Conservation (phyloP, 164 flowering plant species). For the Nelumbo lutea region DNA sequence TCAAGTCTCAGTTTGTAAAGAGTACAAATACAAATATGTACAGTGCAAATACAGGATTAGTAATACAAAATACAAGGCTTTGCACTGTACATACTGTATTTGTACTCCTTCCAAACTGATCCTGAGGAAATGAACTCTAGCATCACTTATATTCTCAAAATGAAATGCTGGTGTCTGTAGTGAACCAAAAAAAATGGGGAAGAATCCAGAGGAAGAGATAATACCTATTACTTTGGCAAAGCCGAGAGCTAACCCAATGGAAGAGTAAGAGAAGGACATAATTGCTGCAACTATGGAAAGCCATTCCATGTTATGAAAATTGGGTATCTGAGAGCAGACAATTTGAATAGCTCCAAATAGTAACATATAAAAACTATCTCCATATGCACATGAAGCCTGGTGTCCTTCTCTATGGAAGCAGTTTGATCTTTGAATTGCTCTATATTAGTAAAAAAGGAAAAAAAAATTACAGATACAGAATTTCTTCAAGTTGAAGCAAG, state of each 20-base stretch:
- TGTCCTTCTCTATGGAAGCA: constrained; percentile 72
- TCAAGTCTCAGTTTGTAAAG: too few relatives aligned
- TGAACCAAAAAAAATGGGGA: background rate
- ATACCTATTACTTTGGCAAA: constrained; percentile 55
- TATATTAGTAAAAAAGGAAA: constrained; percentile 21
- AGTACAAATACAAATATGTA: too few relatives aligned
- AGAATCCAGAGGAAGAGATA: background rate
- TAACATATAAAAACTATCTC: constrained; percentile 44
- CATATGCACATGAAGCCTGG: constrained; percentile 44
- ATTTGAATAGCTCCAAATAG: constrained; percentile 61
- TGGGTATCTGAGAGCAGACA: constrained; percentile 63
- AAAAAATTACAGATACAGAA: background rate
- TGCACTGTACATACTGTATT: too few relatives aligned
- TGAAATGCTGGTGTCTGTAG: background rate
- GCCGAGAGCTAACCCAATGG: constrained; percentile 61
- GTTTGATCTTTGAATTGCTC: constrained; percentile 66
- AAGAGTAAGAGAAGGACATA: constrained; percentile 69
- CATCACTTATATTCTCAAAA: too few relatives aligned
- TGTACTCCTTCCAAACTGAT: too few relatives aligned
- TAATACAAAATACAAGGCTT: too few relatives aligned
- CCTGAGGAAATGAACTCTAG: too few relatives aligned
- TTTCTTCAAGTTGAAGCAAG: background rate
- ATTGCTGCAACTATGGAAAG: constrained; percentile 63
- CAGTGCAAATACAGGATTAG: too few relatives aligned
- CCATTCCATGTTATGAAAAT: constrained; percentile 65